A percentile compares a stretch with the other conserved stretches of the same genome.
Evolutionary conservation across 495 filamentous ascomycete genomes (phyloP).

Genomic region (Daldinia childiae): DNA sequence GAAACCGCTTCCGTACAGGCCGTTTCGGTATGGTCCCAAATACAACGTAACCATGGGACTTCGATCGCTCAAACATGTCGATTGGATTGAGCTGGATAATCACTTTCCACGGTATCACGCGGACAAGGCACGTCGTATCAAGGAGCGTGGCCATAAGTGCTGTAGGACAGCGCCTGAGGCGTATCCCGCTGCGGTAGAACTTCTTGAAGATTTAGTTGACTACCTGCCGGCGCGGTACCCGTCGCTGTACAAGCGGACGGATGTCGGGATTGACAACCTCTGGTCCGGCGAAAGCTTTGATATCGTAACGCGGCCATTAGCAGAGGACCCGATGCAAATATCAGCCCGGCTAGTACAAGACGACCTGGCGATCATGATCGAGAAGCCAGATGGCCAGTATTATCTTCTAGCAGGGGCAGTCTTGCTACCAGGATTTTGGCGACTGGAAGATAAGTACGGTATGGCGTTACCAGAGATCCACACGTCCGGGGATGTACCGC

Average conservation of each 20-base stretch:
- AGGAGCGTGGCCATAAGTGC: conserved; percentile 75
- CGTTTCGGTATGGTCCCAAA: conserved; percentile 81
- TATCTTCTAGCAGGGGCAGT: conserved; percentile 84
- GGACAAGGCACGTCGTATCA: conserved; percentile 75
- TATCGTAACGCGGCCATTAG: conserved; percentile 69
- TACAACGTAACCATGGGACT: conserved; percentile 85
- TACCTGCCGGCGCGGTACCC: conserved; percentile 89
- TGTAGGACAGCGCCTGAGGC: conserved; percentile 78
- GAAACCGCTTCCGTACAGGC: conserved; percentile 84
- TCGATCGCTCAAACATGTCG: conserved; percentile 77
- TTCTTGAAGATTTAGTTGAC: conserved; percentile 76
- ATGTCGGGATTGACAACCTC: conserved; percentile 74
- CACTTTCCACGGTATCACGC: conserved; percentile 80
- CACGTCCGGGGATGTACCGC: conserved; percentile 81
- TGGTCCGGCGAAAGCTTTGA: conserved; percentile 79
- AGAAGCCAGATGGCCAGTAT: conserved; percentile 80
- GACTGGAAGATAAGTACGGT: conserved; percentile 82
- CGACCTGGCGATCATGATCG: conserved; percentile 88
- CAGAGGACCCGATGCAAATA: conserved; percentile 85
- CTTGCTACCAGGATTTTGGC: conserved; percentile 87
- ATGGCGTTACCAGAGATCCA: conserved; percentile 89
- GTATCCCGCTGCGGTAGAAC: conserved; percentile 78
- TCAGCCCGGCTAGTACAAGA: conserved; percentile 81
- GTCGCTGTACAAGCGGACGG: conserved; percentile 71
- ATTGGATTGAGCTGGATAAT: conserved; percentile 92